phyloP scores from a whole-genome alignment of 2,329 filamentous ascomycete species.

The Cercospora beticola region DNA sequence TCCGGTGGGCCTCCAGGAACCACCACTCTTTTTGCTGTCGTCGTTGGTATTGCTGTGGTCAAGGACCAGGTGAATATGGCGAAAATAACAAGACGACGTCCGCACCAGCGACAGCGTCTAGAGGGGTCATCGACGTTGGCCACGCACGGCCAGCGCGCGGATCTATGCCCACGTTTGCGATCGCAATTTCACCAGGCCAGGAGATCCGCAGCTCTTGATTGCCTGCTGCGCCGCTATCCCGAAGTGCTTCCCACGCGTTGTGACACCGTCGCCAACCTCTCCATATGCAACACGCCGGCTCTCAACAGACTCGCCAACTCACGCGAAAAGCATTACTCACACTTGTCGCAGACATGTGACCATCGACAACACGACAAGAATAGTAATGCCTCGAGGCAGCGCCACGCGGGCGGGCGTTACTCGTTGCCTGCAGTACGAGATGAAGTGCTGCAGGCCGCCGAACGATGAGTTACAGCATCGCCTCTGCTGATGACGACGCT shows the following conservation, averaged over 20 bases:
- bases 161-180: constrained; percentile 2
- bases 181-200: constrained; percentile 2
- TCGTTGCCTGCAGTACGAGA: constrained; percentile 5
- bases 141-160: background rate
- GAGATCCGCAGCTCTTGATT: constrained; percentile 1
- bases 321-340: background rate
- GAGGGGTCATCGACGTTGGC: background rate
- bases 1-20: background rate
- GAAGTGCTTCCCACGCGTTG: background rate
- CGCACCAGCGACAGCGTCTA: background rate
- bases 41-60: background rate
- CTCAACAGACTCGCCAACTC: background rate
- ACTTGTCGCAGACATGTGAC: background rate
- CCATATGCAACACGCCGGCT: background rate
- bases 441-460: background rate
- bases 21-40: background rate
- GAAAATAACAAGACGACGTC: background rate
- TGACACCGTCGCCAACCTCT: constrained; percentile 1
- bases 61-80: background rate
- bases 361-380: background rate
- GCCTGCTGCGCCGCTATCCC: background rate
- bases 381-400: background rate
- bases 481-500: constrained; percentile 2
- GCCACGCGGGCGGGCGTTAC: background rate
- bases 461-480: background rate